Conservation (phyloP, 2,329 filamentous ascomycete species). For the Calonectria pteridis region DNA sequence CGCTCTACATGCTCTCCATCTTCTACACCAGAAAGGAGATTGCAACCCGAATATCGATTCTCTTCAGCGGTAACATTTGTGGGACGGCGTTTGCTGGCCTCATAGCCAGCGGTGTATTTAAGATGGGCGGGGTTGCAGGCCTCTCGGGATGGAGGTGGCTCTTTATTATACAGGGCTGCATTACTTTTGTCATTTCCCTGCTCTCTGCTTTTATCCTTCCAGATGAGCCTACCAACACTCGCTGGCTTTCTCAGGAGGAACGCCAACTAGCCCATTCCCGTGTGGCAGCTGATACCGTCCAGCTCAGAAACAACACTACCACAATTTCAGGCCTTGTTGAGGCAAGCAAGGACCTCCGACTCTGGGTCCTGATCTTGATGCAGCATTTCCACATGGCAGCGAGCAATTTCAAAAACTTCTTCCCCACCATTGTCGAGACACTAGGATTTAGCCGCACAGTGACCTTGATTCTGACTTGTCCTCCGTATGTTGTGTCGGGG, state of each 20-base stretch:
- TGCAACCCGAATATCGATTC: constrained; percentile 55
- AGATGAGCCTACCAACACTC: constrained; percentile 57
- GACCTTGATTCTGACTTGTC: constrained; percentile 46
- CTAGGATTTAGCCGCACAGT: constrained; percentile 38
- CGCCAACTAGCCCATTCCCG: constrained; percentile 56
- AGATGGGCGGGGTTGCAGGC: constrained; percentile 36
- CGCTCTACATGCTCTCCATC: constrained; percentile 58
- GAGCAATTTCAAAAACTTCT: constrained; percentile 56
- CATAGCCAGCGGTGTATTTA: constrained; percentile 57
- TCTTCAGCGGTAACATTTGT: constrained; percentile 56
- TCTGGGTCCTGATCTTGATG: constrained; percentile 63
- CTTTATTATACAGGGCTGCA: constrained; percentile 75
- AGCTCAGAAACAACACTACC: constrained; percentile 54
- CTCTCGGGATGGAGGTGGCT: constrained; percentile 54
- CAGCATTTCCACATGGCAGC: constrained; percentile 64
- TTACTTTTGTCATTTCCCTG: constrained; percentile 41
- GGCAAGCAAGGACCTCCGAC: constrained; percentile 57
- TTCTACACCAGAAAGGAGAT: constrained; percentile 66
- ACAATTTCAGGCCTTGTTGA: constrained; percentile 58
- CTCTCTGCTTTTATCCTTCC: constrained; percentile 43
- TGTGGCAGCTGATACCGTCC: constrained; percentile 59
- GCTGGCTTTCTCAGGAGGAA: constrained; percentile 56
- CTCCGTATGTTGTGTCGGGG: constrained; percentile 58
- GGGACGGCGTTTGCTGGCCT: constrained; percentile 56
- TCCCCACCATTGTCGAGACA: constrained; percentile 43